Conservation (phyloP, 2,329 filamentous ascomycete species). For the Aschersonia sp. region DNA sequence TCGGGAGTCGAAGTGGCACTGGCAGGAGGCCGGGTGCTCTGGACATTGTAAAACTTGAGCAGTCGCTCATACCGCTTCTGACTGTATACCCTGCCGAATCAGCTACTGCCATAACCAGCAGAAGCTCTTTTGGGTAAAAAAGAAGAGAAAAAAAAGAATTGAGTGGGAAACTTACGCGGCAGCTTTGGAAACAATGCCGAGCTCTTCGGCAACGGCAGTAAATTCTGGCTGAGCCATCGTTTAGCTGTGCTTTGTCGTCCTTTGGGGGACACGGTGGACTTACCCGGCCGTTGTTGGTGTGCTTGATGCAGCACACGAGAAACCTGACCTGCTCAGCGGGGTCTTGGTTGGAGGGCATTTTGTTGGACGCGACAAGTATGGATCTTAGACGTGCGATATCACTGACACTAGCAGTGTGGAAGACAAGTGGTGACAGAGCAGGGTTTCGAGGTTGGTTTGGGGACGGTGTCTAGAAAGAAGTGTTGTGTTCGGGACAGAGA, state of each 20-base stretch:
- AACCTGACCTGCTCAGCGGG: constrained; percentile 47
- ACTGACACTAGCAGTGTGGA: too few relatives aligned
- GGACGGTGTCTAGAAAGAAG: too few relatives aligned
- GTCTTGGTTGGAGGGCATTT: constrained; percentile 17
- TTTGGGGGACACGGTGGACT: constrained; percentile 6
- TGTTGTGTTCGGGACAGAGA: too few relatives aligned
- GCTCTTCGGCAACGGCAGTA: constrained; percentile 46
- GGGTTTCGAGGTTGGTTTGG: too few relatives aligned
- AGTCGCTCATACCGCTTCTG: constrained; percentile 56
- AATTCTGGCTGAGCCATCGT: constrained; percentile 43
- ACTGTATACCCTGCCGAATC: constrained; percentile 19
- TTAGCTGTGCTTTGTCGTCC: background rate
- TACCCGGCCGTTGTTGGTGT: constrained; percentile 46
- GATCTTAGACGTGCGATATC: too few relatives aligned
- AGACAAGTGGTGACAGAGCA: background rate
- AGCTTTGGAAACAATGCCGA: constrained; percentile 47
- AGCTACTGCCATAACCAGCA: background rate
- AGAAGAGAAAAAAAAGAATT: background rate
- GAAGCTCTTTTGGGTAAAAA: background rate
- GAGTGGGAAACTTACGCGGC: constrained; percentile 46
- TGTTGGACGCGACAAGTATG: background rate
- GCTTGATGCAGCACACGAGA: constrained; percentile 49
- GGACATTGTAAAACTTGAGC: constrained; percentile 42
- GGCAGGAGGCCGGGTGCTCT: constrained; percentile 4
- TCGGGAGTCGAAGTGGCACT: constrained; percentile 5